Evolutionary conservation across 164 flowering plant genomes (phyloP), one percentile per base, ranked within the genome.

Genomic region (Amborella trichopoda): DNA sequence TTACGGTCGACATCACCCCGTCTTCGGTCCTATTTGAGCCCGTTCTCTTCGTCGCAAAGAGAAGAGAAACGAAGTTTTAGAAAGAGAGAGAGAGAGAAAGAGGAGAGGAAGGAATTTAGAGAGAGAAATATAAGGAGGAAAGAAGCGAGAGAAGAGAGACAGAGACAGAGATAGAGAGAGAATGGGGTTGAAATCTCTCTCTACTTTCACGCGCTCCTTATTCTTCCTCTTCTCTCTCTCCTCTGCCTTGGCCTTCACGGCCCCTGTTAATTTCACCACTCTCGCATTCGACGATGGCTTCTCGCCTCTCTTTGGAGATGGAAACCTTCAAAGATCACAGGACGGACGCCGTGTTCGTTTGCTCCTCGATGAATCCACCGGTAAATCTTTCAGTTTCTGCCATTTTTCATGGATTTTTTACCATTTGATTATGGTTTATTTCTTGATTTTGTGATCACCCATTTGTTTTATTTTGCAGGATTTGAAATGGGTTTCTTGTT

Each of bases 261-360:
- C 19, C 6, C 36, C 40, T 22, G 40, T 46, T 23, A 33, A 46
- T 37, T 28, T 52, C 26, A 28, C 79, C 37, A 59, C 80, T 54
- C 52, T 77, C 52, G 26, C 69, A 6, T 85, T 75, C 59, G 68
- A 68, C 18, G 70, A 77, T 10, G 81, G 65, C 6, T 80, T 61
- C 53, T 6, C 64, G 8, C 81, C 72, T 45, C 85, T 85, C 34
- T 85, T 81, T 50, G 86, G 88, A 23, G 81, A 85, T 19, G 59
- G 58, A 60, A 82, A 85, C 49, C 64, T 82, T 54, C 61, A 58
- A 24, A 68, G 66, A 21, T 76, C 81, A 0, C 41, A 53, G 1
- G 85, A 76, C 30, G 88, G 67, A 21, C 47, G 56, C 5, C 22
- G 30, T 41, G 47, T 55, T 18, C 47, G 60, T 12, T 43, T 55